A percentile compares a stretch with the other conserved stretches of the same genome.
Evolutionary conservation across 2,329 filamentous ascomycete genomes (phyloP).

Genomic region (Trichoderma koningii): DNA sequence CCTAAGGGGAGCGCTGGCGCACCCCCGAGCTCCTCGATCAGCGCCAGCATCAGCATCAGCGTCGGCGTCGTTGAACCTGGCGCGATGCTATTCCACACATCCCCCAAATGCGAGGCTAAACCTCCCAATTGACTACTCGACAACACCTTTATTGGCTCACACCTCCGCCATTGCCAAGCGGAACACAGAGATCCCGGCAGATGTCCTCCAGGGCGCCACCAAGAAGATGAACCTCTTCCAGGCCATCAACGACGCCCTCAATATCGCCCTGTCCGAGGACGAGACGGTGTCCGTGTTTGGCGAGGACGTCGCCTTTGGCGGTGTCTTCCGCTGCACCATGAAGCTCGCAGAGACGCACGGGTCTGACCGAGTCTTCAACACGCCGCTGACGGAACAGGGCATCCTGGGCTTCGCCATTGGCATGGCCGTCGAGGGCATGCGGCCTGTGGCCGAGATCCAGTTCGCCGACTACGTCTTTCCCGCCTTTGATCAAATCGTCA

Average conservation of each 20-base stretch:
- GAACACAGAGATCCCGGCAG: constrained; percentile 69
- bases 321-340: constrained; percentile 93
- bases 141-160: constrained; percentile 79
- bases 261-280: constrained; percentile 78
- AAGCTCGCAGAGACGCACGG: constrained; percentile 87
- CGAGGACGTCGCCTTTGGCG: constrained; percentile 95
- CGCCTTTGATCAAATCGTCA: constrained; percentile 91
- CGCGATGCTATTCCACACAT: constrained; percentile 55
- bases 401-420: constrained; percentile 94
- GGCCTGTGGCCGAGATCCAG: constrained; percentile 90
- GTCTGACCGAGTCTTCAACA: constrained; percentile 90
- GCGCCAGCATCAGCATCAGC: constrained; percentile 31
- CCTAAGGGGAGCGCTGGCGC: constrained; percentile 36
- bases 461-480: constrained; percentile 95
- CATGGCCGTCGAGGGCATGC: constrained; percentile 86
- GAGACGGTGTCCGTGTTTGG: constrained; percentile 90
- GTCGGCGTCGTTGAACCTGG: constrained; percentile 30
- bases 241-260: constrained; percentile 86
- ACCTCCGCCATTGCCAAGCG: constrained; percentile 70
- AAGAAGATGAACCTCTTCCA: constrained; percentile 93
- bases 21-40: constrained; percentile 29
- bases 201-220: constrained; percentile 68
- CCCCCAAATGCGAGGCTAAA: constrained; percentile 71
- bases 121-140: constrained; percentile 81
- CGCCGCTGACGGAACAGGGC: constrained; percentile 89